Evolutionary conservation across 148 eudicot genomes (phyloP).

Genomic region (Dianthus caryophyllus): DNA sequence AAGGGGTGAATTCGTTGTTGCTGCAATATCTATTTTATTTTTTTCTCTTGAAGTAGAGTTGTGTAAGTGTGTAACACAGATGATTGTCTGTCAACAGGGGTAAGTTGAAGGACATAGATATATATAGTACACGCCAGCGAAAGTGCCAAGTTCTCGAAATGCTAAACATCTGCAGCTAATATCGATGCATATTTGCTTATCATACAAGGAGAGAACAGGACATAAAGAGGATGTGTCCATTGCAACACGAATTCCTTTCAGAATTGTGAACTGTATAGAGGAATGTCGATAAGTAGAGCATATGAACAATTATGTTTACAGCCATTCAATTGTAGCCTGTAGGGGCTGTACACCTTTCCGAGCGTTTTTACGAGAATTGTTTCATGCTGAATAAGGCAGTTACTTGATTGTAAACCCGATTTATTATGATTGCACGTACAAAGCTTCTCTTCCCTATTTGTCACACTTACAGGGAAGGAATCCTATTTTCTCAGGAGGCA

Average conservation of each 20-base stretch:
- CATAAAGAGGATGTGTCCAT: background rate
- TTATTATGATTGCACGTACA: no score
- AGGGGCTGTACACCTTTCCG: no score
- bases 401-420: no score
- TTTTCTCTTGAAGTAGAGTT: background rate
- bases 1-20: no score
- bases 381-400: background rate
- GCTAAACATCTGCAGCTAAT: background rate
- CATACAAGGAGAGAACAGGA: background rate
- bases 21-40: no score
- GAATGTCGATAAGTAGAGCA: background rate
- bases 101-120: slow-evolving; percentile 16
- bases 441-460: no score
- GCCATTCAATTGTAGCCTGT: no score
- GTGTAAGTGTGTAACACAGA: background rate
- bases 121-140: background rate
- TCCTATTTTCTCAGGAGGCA: no score
- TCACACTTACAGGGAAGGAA: no score
- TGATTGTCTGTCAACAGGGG: slow-evolving; percentile 24
- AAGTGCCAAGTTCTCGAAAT: background rate
- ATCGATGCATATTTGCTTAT: background rate
- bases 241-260: background rate
- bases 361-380: no score
- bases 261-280: background rate
- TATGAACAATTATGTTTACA: background rate